A percentile compares a stretch with the other conserved stretches of the same genome.
phyloP scores from a whole-genome alignment of 2,329 filamentous ascomycete genomes.

The Scorias spongiosa region DNA sequence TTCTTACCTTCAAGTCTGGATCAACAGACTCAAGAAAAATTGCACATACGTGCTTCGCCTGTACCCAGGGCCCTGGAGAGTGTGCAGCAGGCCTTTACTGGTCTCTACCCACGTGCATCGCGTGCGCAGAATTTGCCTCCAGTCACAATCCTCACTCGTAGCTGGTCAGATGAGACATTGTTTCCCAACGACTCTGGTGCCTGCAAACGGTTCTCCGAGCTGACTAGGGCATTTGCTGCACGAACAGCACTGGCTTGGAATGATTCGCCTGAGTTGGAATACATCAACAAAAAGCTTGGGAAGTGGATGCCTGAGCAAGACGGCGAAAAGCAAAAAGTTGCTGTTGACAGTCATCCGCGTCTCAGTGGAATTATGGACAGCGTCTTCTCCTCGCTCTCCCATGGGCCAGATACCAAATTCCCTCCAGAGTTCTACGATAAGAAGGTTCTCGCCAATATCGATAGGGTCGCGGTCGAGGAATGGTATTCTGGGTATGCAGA shows the following conservation, averaged over 20 bases:
- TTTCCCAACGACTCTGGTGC: slow-evolving; percentile 33
- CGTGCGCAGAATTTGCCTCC: slow-evolving; percentile 27
- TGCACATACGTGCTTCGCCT: slow-evolving; percentile 33
- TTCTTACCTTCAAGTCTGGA: slow-evolving; percentile 33
- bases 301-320: slow-evolving; percentile 67
- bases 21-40: slow-evolving; percentile 18
- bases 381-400: slow-evolving; percentile 74
- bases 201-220: slow-evolving; percentile 32
- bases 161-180: slow-evolving; percentile 33
- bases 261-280: slow-evolving; percentile 61
- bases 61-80: slow-evolving; percentile 36
- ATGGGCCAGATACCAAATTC: slow-evolving; percentile 63
- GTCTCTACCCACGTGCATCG: slow-evolving; percentile 30
- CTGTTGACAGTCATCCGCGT: slow-evolving; percentile 70
- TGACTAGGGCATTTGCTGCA: slow-evolving; percentile 32
- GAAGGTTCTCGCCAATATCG: slow-evolving; percentile 52
- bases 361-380: slow-evolving; percentile 89
- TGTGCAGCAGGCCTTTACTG: slow-evolving; percentile 34
- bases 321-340: slow-evolving; percentile 40
- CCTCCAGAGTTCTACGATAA: slow-evolving; percentile 78
- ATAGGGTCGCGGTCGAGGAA: slow-evolving; percentile 67
- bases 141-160: slow-evolving; percentile 30
- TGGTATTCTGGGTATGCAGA: slow-evolving; percentile 85
- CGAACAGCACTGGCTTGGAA: slow-evolving; percentile 34
- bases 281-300: slow-evolving; percentile 60